Conservation (phyloP, 139 green algal genomes). For the Zygnema cylindricum region DNA sequence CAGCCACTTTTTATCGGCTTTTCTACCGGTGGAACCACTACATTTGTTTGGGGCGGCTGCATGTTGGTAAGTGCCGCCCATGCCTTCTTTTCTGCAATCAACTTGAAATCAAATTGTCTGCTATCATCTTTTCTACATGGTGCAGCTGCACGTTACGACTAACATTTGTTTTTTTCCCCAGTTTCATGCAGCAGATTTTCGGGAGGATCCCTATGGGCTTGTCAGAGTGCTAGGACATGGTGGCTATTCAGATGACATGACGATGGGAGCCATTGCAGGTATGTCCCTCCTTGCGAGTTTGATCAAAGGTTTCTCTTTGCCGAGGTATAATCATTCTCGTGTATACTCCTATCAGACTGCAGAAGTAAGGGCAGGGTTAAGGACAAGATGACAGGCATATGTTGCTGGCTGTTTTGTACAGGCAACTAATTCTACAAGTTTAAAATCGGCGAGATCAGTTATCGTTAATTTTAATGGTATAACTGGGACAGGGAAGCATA, state of each 20-base stretch:
- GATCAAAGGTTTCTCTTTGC: too few species aligned
- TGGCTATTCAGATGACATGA: slow-evolving; percentile 92
- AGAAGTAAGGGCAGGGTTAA: too few species aligned
- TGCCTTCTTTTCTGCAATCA: background rate
- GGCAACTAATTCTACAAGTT: too few species aligned
- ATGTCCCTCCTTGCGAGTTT: too few species aligned
- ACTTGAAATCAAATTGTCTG: background rate
- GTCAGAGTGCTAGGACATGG: slow-evolving; percentile 72
- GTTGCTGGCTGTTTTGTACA: too few species aligned
- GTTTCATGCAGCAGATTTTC: slow-evolving; percentile 63
- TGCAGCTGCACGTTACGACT: too few species aligned
- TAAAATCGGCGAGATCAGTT: too few species aligned
- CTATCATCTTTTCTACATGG: too few species aligned
- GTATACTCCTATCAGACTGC: too few species aligned
- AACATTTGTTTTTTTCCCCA: slow-evolving; percentile 44
- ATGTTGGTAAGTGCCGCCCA: slow-evolving; percentile 76
- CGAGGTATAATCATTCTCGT: too few species aligned
- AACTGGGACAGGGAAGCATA: slow-evolving; percentile 15
- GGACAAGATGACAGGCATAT: too few species aligned
- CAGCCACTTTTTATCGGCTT: slow-evolving; percentile 50
- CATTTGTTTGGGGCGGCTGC: slow-evolving; percentile 90
- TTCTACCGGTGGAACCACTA: slow-evolving; percentile 29
- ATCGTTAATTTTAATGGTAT: background rate
- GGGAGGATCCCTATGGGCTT: slow-evolving; percentile 65
- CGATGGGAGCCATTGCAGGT: slow-evolving; percentile 74